Conservation (phyloP, 768 basidiomycete genomes). For the Cystobasidium onofrii region DNA sequence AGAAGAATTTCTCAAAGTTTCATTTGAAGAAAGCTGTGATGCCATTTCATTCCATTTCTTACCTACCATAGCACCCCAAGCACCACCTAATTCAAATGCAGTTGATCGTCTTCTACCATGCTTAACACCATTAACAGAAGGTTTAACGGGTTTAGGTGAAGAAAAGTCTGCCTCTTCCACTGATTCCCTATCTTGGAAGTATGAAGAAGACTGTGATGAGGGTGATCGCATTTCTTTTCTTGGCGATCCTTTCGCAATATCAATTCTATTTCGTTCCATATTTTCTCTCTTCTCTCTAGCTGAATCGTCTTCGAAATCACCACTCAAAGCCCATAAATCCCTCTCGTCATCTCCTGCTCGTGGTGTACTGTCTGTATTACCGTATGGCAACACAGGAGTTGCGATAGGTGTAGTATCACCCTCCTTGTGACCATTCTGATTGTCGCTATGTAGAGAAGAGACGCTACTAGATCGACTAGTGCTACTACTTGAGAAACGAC, state of each 20-base stretch:
- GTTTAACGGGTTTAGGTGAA: background rate
- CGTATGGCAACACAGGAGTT: slow-evolving; percentile 10
- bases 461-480: slow-evolving; percentile 12
- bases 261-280: slow-evolving; percentile 20
- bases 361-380: background rate
- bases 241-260: slow-evolving; percentile 15
- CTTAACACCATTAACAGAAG: background rate
- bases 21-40: background rate
- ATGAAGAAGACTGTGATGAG: background rate
- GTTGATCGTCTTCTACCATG: slow-evolving; percentile 26
- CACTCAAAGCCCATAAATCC: slow-evolving; percentile 24
- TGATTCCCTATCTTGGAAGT: background rate
- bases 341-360: background rate
- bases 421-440: background rate
- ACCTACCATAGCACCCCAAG: slow-evolving; percentile 25
- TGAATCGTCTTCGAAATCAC: slow-evolving; percentile 11
- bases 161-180: background rate
- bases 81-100: slow-evolving; percentile 27
- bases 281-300: slow-evolving; percentile 23
- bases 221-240: background rate
- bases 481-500: slow-evolving; percentile 4
- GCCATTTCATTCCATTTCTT: slow-evolving; percentile 26
- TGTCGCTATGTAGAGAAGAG: background rate
- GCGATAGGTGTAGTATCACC: slow-evolving; percentile 21
- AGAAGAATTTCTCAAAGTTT: slow-evolving; percentile 26